Percentiles rank a stretch among this genome's conserved stretches.
phyloP scores from a whole-genome alignment of 108 stramenopile species.

The Phaeodactylum tricornutum region DNA sequence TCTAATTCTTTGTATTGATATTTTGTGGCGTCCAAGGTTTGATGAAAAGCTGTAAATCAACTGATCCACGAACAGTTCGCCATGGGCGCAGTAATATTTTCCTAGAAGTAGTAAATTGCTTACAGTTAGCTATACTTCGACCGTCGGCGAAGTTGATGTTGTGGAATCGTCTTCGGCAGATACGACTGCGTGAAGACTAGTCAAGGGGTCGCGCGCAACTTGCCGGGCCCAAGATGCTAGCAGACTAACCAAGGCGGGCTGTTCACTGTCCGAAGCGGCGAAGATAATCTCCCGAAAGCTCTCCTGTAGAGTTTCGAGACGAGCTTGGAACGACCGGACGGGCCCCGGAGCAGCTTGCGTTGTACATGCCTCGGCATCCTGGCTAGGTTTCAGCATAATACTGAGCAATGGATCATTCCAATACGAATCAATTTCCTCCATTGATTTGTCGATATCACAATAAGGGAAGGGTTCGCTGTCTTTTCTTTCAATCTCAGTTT shows the following conservation, averaged over 20 bases:
- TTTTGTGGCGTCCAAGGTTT: no score
- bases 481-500: background rate
- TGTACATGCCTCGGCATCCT: slow-evolving; percentile 1
- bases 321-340: slow-evolving; percentile 1
- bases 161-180: no score
- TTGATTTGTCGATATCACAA: background rate
- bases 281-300: slow-evolving; percentile 13
- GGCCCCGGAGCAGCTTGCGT: background rate
- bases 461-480: slow-evolving; percentile 1
- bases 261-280: slow-evolving; percentile 9
- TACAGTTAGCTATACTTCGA: no score
- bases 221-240: slow-evolving; percentile 23
- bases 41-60: no score
- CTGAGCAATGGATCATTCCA: slow-evolving; percentile 14
- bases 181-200: no score
- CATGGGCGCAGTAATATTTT: no score
- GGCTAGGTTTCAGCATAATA: slow-evolving; percentile 9
- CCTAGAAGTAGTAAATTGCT: no score
- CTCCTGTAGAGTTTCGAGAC: slow-evolving; percentile 15
- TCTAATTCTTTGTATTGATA: no score
- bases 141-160: no score
- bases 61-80: no score
- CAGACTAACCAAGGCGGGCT: slow-evolving; percentile 15
- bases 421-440: slow-evolving; percentile 3
- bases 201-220: slow-evolving; percentile 16